Conservation (phyloP, 75 land plant genomes). For the Isoetes taiwanensis region DNA sequence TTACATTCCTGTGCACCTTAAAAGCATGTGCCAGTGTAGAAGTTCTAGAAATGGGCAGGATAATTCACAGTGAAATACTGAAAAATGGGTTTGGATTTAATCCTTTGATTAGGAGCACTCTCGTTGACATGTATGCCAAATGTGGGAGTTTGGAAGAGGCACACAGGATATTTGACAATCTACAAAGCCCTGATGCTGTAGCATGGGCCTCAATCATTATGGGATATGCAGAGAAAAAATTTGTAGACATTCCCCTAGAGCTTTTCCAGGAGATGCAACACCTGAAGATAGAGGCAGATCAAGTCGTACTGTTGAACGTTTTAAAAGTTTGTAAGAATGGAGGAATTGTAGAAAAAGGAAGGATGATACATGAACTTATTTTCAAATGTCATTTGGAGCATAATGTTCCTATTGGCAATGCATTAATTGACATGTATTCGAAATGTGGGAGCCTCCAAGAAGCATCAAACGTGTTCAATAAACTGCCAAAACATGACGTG, state of each 20-base stretch:
- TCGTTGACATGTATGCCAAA: constrained; percentile 1
- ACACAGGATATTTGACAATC: too few species aligned
- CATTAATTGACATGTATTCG: constrained; percentile 22
- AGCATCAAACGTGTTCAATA: constrained; percentile 24
- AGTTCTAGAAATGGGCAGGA: not conserved
- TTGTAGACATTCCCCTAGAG: not conserved
- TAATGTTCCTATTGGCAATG: too few species aligned
- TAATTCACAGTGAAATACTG: not conserved
- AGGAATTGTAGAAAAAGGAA: too few species aligned
- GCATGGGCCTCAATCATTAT: too few species aligned
- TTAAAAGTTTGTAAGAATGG: constrained; percentile 8
- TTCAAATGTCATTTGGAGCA: too few species aligned
- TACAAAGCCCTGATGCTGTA: too few species aligned
- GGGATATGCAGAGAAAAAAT: too few species aligned
- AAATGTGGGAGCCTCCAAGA: constrained; percentile 30
- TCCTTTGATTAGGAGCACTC: not conserved
- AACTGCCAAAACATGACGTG: constrained; percentile 24
- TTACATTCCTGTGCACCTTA: not conserved
- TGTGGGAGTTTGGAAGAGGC: constrained; percentile 6
- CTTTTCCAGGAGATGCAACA: constrained; percentile 6
- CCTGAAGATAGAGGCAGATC: constrained; percentile 13
- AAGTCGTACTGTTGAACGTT: constrained; percentile 27
- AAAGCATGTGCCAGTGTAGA: constrained; percentile 4
- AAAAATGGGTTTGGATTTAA: not conserved
- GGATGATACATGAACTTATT: too few species aligned